Evolutionary conservation across 2,329 filamentous ascomycete species (phyloP), one percentile per base, ranked within the genome.

Genomic region (Trichoderma citrinoviride): DNA sequence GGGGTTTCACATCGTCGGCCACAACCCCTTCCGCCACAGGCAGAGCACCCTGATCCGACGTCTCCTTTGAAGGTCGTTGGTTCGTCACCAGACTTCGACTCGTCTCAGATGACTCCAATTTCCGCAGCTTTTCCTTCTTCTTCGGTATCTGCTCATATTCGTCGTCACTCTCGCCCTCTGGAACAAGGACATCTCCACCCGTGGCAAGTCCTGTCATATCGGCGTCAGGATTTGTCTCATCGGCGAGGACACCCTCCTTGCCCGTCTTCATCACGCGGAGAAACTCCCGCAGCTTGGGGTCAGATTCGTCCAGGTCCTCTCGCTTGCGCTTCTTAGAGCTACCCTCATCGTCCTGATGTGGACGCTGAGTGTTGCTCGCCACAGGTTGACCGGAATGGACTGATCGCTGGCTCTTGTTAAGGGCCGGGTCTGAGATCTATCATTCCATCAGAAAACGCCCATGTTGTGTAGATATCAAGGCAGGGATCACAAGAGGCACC

Each of bases 281-380:
- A 75, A 90, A 98, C 78, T 97, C 93, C 73, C 90, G 87, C 67
- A 97, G 81, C 78, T 95, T 96, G 5, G 90, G 87, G 72, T 97
- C 90, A 14, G 87, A 81, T 70, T 85, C 81, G 68, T 87, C 81
- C 19, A 80, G 71, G 49, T 81, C 81, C 62, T 83, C 82, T 64
- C 89, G 83, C 77, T 90, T 93, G 71, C 87, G 87, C 82, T 93
- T 93, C 73, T 87, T 86, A 29, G 77, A 71, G 68, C 78, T 78
- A n/a, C 73, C 72, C 57, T 78, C 77, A 50, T 73, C 71, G 19
- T 72, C 67, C 25, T 60, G 46, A 17, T 57, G 61, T 7, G 61
- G 43, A 23, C 8, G 52, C 7, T 41, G 60, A 58, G 60, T 65
- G 54, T 54, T 66, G 54, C 56, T 66, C 52, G 57, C 61, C 61